phyloP scores from a whole-genome alignment of 208 protist species.

The Kentomonas sorsogonicus region DNA sequence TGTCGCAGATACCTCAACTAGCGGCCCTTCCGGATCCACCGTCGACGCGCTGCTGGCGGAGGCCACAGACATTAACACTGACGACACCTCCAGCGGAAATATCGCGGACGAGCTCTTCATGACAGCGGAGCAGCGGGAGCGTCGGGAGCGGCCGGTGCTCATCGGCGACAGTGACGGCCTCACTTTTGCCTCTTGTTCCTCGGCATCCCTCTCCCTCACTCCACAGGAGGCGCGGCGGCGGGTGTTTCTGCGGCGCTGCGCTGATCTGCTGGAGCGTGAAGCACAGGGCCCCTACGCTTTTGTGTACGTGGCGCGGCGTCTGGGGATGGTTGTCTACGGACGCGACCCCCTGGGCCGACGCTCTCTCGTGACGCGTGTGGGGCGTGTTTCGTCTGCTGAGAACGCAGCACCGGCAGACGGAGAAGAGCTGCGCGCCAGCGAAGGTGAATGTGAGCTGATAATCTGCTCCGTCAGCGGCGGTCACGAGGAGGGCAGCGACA shows the following conservation, averaged over 20 bases:
- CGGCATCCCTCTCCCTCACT: background rate
- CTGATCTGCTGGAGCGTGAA: constrained; percentile 58
- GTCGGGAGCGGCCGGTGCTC: no score
- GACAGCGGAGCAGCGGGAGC: no score
- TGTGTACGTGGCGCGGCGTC: constrained; percentile 57
- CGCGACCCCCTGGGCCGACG: constrained; percentile 86
- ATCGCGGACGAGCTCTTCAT: no score
- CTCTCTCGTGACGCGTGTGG: constrained; percentile 67
- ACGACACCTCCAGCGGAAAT: background rate
- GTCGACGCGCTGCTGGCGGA: background rate
- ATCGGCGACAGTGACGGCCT: no score
- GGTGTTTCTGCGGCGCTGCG: constrained; percentile 50
- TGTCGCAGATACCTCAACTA: background rate
- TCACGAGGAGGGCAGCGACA: constrained; percentile 43
- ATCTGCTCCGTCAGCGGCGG: constrained; percentile 66
- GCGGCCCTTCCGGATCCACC: no score
- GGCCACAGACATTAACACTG: background rate
- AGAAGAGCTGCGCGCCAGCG: background rate
- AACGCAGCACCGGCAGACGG: background rate
- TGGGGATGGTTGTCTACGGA: constrained; percentile 75
- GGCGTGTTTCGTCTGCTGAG: background rate
- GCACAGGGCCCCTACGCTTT: constrained; percentile 84
- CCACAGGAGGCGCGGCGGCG: constrained; percentile 31
- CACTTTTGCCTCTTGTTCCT: no score
- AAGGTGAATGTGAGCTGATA: constrained; percentile 60